These are phyloP conservation scores for Trichophaea hybrida DNA, from an alignment of 2,329 filamentous ascomycete genomes.

Conservation along the genomic window DNA sequence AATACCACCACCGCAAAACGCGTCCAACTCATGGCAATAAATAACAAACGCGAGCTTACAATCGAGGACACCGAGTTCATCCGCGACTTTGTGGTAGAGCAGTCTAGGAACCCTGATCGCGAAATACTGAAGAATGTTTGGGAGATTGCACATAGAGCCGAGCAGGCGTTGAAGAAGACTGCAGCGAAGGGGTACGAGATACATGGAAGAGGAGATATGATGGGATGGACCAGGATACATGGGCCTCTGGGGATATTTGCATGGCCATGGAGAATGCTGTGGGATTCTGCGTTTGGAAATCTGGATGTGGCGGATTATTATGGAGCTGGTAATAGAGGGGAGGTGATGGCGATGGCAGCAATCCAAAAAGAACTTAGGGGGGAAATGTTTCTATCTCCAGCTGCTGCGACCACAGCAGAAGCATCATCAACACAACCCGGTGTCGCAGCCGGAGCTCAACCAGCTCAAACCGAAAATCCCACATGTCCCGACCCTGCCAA, in stretches of 20 bases:
- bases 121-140: constrained; percentile 31
- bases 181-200: constrained; percentile 7
- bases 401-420: neutral
- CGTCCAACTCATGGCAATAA: constrained; percentile 11
- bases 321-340: neutral
- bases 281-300: constrained; percentile 9
- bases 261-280: constrained; percentile 15
- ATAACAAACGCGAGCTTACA: constrained; percentile 11
- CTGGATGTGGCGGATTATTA: neutral
- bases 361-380: neutral
- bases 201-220: constrained; percentile 1
- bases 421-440: too few species aligned
- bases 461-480: neutral
- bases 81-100: constrained; percentile 9
- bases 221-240: constrained; percentile 4
- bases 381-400: neutral
- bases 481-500: neutral
- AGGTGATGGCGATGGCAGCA: neutral
- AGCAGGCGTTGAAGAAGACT: constrained; percentile 5
- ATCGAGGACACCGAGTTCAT: constrained; percentile 9
- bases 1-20: constrained; percentile 13
- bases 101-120: constrained; percentile 15
- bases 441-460: neutral
- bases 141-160: constrained; percentile 25
- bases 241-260: constrained; percentile 14